These are phyloP conservation scores for Anthracocystis panici-leucophaei DNA, from an alignment of 1,284 basidiomycete species.

Conservation along the genomic window DNA sequence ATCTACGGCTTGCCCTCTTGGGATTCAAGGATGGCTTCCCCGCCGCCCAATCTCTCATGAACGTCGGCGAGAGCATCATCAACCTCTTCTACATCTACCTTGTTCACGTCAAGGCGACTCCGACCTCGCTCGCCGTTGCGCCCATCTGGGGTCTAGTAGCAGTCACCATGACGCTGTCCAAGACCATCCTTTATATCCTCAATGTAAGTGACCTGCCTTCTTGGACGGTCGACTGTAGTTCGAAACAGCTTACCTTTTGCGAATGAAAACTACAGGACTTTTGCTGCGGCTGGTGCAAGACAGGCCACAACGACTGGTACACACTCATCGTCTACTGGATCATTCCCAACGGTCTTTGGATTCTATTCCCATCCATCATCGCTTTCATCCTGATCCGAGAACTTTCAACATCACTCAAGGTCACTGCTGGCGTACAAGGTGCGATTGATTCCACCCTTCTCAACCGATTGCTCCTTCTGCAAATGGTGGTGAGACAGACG, in stretches of 20 bases:
- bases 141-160: conserved; percentile 81
- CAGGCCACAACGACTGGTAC: conserved; percentile 79
- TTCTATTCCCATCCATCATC: conserved; percentile 78
- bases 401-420: conserved; percentile 37
- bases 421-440: conserved; percentile 53
- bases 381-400: conserved; percentile 65
- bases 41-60: conserved; percentile 84
- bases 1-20: conserved; percentile 81
- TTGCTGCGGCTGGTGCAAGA: conserved; percentile 74
- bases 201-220: conserved; percentile 31
- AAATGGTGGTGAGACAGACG: neutral
- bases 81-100: conserved; percentile 81
- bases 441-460: conserved; percentile 15
- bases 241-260: neutral
- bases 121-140: conserved; percentile 73
- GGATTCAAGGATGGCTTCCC: conserved; percentile 81
- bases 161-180: conserved; percentile 81
- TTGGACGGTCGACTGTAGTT: no score
- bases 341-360: conserved; percentile 83
- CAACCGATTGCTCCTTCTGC: neutral
- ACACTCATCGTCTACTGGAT: conserved; percentile 78
- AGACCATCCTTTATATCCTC: conserved; percentile 78
- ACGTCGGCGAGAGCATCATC: conserved; percentile 81
- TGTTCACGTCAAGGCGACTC: conserved; percentile 73
- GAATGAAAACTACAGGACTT: conserved; percentile 60